These are phyloP conservation scores for Zizania palustris DNA, from an alignment of 202 grass and related monocot species.

Conservation along the genomic window DNA sequence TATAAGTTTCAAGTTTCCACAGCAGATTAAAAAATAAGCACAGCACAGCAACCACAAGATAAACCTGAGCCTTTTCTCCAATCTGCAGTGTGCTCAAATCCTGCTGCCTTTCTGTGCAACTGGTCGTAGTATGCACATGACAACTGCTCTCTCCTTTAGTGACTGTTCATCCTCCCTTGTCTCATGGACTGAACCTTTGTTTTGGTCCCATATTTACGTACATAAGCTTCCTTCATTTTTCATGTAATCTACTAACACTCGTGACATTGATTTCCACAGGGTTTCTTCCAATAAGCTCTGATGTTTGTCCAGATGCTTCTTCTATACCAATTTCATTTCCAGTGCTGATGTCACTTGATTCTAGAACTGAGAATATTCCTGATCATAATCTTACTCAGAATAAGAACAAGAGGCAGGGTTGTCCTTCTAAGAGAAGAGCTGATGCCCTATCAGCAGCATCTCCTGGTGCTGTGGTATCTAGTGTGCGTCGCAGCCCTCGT, in stretches of 20 bases:
- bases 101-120: neutral
- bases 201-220: neutral
- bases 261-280: slow-evolving; percentile 25
- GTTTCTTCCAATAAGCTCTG: slow-evolving; percentile 35
- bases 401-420: slow-evolving; percentile 27
- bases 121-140: neutral
- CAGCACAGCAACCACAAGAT: no score
- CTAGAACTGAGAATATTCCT: slow-evolving; percentile 33
- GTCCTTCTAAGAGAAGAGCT: slow-evolving; percentile 49
- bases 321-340: slow-evolving; percentile 40
- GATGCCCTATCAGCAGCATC: slow-evolving; percentile 24
- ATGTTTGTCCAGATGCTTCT: slow-evolving; percentile 31
- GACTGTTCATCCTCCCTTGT: neutral
- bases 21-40: no score
- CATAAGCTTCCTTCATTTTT: neutral
- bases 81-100: neutral
- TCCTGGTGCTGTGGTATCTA: slow-evolving; percentile 21
- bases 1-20: no score
- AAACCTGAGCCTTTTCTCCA: neutral
- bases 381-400: slow-evolving; percentile 23
- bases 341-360: slow-evolving; percentile 28
- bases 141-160: neutral
- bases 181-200: neutral
- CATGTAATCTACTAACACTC: neutral
- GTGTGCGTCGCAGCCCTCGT: slow-evolving; percentile 48